phyloP scores from a whole-genome alignment of 164 flowering plant species.

The Vitis rotundifolia region DNA sequence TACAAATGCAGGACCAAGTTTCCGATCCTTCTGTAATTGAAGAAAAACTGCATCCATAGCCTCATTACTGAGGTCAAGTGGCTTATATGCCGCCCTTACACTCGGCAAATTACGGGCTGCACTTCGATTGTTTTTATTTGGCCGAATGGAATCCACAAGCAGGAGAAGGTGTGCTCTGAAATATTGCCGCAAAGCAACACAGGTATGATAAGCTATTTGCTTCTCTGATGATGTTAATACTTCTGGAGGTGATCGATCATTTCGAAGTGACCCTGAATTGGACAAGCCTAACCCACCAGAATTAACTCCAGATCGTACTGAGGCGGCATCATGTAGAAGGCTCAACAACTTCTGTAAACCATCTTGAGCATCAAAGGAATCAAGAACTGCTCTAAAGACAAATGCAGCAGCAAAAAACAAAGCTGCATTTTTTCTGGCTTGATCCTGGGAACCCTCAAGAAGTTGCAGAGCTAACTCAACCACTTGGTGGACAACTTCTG shows the following conservation, averaged over 20 bases:
- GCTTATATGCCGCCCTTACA: conserved; percentile 85
- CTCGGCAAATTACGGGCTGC: conserved; percentile 62
- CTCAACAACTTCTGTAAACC: conserved; percentile 74
- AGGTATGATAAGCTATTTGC: conserved; percentile 90
- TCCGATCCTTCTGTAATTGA: conserved; percentile 88
- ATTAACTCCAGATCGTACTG: conserved; percentile 81
- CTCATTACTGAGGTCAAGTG: conserved; percentile 93
- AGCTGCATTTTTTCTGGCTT: conserved; percentile 90
- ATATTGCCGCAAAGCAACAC: conserved; percentile 92
- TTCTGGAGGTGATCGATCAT: conserved; percentile 80
- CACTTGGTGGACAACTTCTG: conserved; percentile 70
- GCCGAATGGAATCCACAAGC: conserved; percentile 93
- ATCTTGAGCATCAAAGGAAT: conserved; percentile 89
- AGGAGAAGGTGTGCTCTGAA: conserved; percentile 92
- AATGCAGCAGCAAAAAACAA: conserved; percentile 87
- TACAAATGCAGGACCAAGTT: conserved; percentile 90
- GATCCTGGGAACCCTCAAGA: conserved; percentile 86
- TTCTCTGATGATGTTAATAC: conserved; percentile 86
- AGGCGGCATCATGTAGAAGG: conserved; percentile 82
- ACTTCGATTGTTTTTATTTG: conserved; percentile 73
- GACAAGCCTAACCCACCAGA: conserved; percentile 58
- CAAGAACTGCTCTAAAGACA: conserved; percentile 87
- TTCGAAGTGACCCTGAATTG: conserved; percentile 54
- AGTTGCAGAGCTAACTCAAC: conserved; percentile 92
- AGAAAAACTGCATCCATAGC: conserved; percentile 85